Base-by-base conservation (phyloP, 140 eudicot species). In the Oenanthe javanica region DNA sequence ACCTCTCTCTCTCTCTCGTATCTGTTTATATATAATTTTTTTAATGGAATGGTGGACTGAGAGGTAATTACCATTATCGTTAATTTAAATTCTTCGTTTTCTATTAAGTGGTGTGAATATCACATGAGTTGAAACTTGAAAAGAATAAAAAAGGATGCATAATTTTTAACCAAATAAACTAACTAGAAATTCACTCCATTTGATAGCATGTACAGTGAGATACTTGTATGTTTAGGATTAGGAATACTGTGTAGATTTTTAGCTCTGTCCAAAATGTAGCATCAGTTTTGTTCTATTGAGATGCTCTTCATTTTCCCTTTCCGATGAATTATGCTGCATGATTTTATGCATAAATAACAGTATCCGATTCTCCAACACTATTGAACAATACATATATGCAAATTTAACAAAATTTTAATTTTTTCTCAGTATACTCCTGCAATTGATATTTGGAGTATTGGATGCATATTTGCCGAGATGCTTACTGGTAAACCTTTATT, bases 391-490 rank as follows among this genome's bases (percentile, higher is more conserved):
- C 45, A 42, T 2, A 42, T 9, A 73, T 19, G 67, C 55, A 21
- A 54, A 45, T 9, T 19, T 55, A 4, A 80, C 82, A 81, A 86
- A 75, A 74, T 77, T n/a, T 63, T 46, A 21, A 15, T 54, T 23
- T 45, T 42, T 86, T 73, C 89, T 89, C 94, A 94, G 98, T 94
- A 94, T 81, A 94, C 97, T 63, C 98, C 98, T 47, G 98, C 92
- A 61, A 86, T 94, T 83, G 98, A 94, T 88, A 90, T 94, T 14
- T 94, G 98, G 98, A 88, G 98, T 86, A 88, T 92, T 74, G 98
- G 98, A 73, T 94, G 98, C 91, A 94, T 94, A 87, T 94, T 94
- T 84, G 98, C 98, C 0, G 98, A 94, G 85, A 84, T 94, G 91
- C 89, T 94, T 66, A 86, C 79, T 1, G 96, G 98, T 71, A 94